phyloP scores from a whole-genome alignment of 257 asterid genomes.

The Solanum habrochaites region DNA sequence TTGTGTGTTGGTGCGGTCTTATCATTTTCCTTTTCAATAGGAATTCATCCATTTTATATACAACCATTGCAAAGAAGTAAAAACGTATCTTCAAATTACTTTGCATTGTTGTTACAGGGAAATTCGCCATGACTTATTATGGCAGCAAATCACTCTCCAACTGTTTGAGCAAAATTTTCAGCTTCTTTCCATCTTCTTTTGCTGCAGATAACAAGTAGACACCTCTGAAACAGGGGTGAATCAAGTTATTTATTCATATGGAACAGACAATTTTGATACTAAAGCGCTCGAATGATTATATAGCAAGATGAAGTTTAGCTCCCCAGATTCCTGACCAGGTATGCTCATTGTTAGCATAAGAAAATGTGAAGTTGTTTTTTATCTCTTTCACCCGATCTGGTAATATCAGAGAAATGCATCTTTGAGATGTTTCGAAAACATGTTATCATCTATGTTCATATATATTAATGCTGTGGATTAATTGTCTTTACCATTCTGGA shows the following conservation, averaged over 20 bases:
- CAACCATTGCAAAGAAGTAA: neutral
- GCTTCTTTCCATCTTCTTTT: neutral
- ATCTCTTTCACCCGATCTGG: neutral
- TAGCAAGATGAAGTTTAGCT: neutral
- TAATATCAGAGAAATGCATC: neutral
- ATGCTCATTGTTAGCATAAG: neutral
- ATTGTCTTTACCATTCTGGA: neutral
- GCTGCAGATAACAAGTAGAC: neutral
- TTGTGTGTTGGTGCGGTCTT: slow-evolving; percentile 1
- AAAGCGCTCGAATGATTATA: neutral
- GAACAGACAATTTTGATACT: neutral
- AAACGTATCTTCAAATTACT: neutral
- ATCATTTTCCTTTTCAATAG: neutral
- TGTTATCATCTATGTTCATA: neutral
- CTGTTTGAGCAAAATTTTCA: neutral
- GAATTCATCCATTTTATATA: neutral
- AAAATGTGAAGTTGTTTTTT: neutral
- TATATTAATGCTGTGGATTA: neutral
- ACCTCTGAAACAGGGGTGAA: neutral
- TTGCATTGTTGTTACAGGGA: neutral
- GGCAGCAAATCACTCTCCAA: neutral
- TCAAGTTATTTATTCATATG: neutral
- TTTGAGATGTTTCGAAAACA: neutral
- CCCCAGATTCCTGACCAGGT: neutral
- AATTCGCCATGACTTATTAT: neutral